These are phyloP conservation scores for Spergularia azorica DNA, from an alignment of 179 eudicot species.

Conservation along the genomic window DNA sequence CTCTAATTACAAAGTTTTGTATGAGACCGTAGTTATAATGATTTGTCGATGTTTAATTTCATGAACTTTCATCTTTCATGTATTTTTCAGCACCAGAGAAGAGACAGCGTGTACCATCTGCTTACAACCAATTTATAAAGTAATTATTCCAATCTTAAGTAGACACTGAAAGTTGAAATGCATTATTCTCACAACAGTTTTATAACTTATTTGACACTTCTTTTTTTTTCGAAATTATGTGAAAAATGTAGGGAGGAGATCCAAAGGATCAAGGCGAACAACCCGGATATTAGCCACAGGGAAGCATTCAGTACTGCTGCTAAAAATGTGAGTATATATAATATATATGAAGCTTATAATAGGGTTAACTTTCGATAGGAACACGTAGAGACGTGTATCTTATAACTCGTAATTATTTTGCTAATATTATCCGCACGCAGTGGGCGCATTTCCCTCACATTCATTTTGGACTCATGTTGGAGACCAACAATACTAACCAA, in stretches of 20 bases:
- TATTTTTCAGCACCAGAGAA: conserved; percentile 83
- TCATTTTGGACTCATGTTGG: conserved; percentile 87
- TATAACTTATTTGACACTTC: too few relatives aligned
- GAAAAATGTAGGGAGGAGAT: conserved; percentile 72
- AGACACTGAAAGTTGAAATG: too few relatives aligned
- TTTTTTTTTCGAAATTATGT: background rate
- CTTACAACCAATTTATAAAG: conserved; percentile 97
- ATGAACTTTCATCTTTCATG: background rate
- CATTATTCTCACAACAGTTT: too few relatives aligned
- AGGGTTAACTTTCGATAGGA: too few relatives aligned
- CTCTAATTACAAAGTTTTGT: background rate
- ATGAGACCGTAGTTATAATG: background rate
- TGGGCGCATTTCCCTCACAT: conserved; percentile 98
- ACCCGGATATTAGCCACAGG: conserved; percentile 94
- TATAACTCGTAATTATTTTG: background rate
- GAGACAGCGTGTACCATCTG: conserved; percentile 98
- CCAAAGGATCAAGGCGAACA: conserved; percentile 93
- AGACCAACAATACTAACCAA: conserved; percentile 52
- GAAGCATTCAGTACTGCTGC: conserved; percentile 98
- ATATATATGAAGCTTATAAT: background rate
- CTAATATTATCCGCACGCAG: conserved; percentile 24
- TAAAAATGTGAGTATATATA: conserved; percentile 82
- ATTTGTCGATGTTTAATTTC: background rate
- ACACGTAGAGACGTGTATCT: too few relatives aligned
- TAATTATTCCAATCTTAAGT: conserved; percentile 26